Evolutionary conservation across 352 stramenopile genomes (phyloP), one percentile per base, ranked within the genome.

Genomic region (Globisporangium acanthophoron): DNA sequence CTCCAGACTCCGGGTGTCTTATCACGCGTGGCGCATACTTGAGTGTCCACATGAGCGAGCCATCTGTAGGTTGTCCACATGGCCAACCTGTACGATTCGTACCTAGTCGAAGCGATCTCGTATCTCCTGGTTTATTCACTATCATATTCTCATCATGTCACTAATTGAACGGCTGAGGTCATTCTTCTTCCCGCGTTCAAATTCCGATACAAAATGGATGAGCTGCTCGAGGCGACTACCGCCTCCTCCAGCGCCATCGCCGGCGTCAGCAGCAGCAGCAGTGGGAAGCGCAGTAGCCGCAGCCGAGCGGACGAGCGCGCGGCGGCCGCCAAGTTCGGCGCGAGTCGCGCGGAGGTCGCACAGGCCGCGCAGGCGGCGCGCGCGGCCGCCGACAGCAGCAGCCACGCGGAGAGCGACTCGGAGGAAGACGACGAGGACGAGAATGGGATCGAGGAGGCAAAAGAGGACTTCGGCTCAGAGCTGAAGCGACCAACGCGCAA

Each of bases 321-420:
- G 24, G 66, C 63, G 16, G 69, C 66, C 5, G 55, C 60, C 6
- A 67, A 61, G 41, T 76, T 79, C 29, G 58, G 59, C 8, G 16
- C 74, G 48, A 69, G 65, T 12, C 65, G 71, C 16, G 54, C 55
- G 0, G 63, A 75, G 27, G 62, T 73, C 9, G 53, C 66, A 9
- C 68, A 57, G 47, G 56, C 73, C 29, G 39, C 70, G 20, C 67
- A 74, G 45, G 58, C 66, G 16, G 62, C 56, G 1, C 61, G 48
- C 1, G 55, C 48, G 5, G 33, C 39, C 18, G 15, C 51, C 1
- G 52, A 16, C 33, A 43, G 49, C 52, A 13, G 29, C 52, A 13
- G 29, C 13, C 45, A 43, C 12, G 9, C n/a, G 16, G 45, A 52
- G 24, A 52, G 35, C 13, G 52, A 41, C 20, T 56, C 54, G 16